Percentiles rank a stretch among this genome's conserved stretches.
phyloP scores from a whole-genome alignment of 352 stramenopile species.

The Pythium volutum region DNA sequence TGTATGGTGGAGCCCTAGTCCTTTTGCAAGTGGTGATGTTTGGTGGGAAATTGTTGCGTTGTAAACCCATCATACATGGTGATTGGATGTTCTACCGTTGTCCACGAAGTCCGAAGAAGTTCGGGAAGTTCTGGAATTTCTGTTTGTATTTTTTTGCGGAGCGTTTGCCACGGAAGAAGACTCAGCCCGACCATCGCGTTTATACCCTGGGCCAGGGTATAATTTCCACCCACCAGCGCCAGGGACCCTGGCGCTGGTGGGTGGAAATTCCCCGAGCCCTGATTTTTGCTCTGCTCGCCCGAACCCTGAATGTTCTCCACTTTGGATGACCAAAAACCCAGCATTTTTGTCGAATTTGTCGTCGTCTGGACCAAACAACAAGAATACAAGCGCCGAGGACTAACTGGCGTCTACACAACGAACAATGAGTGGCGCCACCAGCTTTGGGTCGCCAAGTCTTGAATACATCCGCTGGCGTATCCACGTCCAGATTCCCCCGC shows the following conservation, averaged over 20 bases:
- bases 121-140: neutral
- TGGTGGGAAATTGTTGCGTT: conserved; percentile 2
- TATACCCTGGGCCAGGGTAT: too few species aligned
- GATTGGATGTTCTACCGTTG: neutral
- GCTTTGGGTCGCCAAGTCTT: neutral
- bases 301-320: conserved; percentile 9
- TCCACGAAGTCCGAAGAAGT: neutral
- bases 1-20: neutral
- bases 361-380: conserved; percentile 1
- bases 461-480: too few species aligned
- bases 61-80: neutral
- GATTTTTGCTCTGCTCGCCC: conserved; percentile 2
- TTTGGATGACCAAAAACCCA: too few species aligned
- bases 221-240: too few species aligned
- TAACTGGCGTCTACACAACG: neutral
- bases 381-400: too few species aligned
- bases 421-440: neutral
- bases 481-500: neutral
- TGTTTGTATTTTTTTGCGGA: conserved; percentile 4
- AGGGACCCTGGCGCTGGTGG: neutral
- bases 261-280: conserved; percentile 6
- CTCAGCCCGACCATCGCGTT: too few species aligned
- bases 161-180: too few species aligned
- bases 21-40: neutral
- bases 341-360: too few species aligned